These are phyloP conservation scores for Hibiscus trionum DNA, from an alignment of 345 rosid genomes.

Conservation along the genomic window DNA sequence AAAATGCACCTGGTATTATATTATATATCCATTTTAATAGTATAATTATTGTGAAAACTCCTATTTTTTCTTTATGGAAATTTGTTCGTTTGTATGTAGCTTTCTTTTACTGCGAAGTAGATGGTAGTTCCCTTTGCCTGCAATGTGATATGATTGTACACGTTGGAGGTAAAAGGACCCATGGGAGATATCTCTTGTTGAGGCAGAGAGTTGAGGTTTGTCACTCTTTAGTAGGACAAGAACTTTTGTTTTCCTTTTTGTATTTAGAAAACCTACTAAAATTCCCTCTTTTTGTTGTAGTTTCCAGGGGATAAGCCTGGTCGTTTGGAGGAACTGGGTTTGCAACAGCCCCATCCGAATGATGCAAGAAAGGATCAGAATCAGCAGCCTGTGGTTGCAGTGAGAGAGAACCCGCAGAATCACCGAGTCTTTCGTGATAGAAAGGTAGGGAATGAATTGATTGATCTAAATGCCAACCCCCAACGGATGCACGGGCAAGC, in stretches of 20 bases:
- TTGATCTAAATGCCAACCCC: constrained; percentile 68
- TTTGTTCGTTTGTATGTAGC: constrained; percentile 39
- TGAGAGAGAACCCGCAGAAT: constrained; percentile 42
- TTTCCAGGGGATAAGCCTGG: constrained; percentile 71
- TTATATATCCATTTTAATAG: neutral
- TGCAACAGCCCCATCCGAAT: constrained; percentile 23
- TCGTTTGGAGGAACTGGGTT: constrained; percentile 33
- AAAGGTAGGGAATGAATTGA: constrained; percentile 41
- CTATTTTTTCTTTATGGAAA: neutral
- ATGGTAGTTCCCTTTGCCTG: constrained; percentile 78
- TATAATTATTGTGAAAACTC: neutral
- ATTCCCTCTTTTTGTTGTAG: constrained; percentile 26
- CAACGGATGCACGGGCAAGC: constrained; percentile 46
- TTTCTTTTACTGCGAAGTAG: constrained; percentile 84
- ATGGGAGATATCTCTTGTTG: constrained; percentile 59
- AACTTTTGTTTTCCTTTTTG: neutral
- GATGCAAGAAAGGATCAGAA: constrained; percentile 32
- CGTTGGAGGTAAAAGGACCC: constrained; percentile 87
- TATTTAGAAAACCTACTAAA: constrained; percentile 5
- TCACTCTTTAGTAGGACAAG: constrained; percentile 11
- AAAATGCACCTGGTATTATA: constrained; percentile 74
- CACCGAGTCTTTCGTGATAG: constrained; percentile 37
- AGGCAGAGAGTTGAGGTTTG: constrained; percentile 82
- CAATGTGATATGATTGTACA: constrained; percentile 88
- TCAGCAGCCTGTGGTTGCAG: constrained; percentile 20